Evolutionary conservation across 306 rosid species (phyloP).

Genomic region (Cucumis cinereus): DNA sequence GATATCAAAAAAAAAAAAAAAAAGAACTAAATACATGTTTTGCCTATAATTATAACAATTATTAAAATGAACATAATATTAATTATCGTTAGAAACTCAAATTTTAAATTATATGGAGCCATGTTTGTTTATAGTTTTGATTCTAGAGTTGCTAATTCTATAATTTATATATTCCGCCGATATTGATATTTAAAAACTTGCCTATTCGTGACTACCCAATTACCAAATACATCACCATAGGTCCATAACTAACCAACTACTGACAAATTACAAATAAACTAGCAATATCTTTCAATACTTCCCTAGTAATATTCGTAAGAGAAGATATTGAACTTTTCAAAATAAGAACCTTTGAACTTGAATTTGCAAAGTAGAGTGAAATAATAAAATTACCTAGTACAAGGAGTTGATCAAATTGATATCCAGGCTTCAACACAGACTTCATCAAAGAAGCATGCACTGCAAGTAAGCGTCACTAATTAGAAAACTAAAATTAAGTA

Average conservation of each 20-base stretch:
- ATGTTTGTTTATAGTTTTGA: no score
- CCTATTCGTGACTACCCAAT: neutral
- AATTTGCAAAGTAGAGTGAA: neutral
- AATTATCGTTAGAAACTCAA: no score
- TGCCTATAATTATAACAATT: no score
- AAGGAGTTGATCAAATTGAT: conserved; percentile 67
- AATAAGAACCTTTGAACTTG: neutral
- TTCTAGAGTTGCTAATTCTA: no score
- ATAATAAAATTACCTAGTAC: conserved; percentile 50
- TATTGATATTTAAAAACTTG: neutral
- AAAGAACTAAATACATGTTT: no score
- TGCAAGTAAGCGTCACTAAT: conserved; percentile 25
- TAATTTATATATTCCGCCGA: no score
- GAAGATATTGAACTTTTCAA: neutral
- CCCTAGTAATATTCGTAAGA: neutral
- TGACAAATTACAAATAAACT: neutral
- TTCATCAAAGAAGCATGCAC: conserved; percentile 56
- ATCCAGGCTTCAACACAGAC: conserved; percentile 74
- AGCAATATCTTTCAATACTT: neutral
- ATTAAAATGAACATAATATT: no score
- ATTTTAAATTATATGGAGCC: no score
- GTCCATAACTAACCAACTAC: neutral
- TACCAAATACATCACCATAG: neutral
- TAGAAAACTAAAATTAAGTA: conserved; percentile 7
- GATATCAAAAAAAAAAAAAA: no score